Conservation (phyloP, 2,329 filamentous ascomycete genomes). For the Cladosporium halotolerans region DNA sequence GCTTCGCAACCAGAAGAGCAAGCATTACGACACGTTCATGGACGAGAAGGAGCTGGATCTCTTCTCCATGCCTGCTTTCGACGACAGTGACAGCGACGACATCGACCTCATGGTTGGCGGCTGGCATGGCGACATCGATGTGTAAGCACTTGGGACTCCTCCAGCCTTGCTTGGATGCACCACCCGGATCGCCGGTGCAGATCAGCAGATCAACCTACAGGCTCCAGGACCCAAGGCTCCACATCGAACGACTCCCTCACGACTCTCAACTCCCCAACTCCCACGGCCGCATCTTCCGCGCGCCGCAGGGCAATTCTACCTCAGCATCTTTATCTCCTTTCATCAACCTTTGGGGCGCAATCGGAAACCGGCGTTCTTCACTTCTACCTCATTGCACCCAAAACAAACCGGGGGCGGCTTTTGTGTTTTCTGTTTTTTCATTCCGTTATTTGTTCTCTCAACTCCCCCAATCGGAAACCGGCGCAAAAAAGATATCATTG, state of each 20-base stretch:
- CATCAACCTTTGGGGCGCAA: neutral
- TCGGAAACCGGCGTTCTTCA: neutral
- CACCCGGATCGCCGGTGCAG: neutral
- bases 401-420: neutral
- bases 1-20: neutral
- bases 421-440: neutral
- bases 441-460: neutral
- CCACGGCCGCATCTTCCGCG: neutral
- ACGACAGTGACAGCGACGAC: slow-evolving; percentile 10
- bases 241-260: too few relatives aligned
- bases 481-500: slow-evolving; percentile 6
- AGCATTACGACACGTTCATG: slow-evolving; percentile 7
- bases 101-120: slow-evolving; percentile 12
- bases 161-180: neutral
- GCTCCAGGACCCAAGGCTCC: too few relatives aligned
- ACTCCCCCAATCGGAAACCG: slow-evolving; percentile 4
- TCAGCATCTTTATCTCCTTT: slow-evolving; percentile 1
- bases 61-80: slow-evolving; percentile 7
- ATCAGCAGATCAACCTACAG: neutral
- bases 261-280: neutral
- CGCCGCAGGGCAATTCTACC: neutral
- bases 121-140: slow-evolving; percentile 8
- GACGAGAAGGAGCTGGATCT: slow-evolving; percentile 11
- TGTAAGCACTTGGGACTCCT: neutral
- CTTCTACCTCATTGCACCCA: neutral